Conservation (phyloP, 78 protist species). For the Trichosphaerium sp. region DNA sequence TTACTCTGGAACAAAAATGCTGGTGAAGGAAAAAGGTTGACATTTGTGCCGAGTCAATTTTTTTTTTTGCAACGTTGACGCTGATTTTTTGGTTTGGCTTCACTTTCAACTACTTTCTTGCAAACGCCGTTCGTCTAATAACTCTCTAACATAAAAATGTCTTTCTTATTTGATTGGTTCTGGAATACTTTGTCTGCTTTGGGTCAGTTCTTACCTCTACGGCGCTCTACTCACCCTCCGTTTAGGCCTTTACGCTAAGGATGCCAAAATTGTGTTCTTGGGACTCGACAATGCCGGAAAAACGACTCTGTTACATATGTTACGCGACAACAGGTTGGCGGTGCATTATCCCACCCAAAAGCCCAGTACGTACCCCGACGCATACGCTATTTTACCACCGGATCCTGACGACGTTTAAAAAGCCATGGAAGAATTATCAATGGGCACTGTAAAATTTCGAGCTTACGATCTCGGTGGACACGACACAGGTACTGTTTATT, state of each 20-base stretch:
- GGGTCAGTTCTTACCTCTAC: not conserved
- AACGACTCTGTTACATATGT: slow-evolving; percentile 95
- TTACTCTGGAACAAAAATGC: too few relatives aligned
- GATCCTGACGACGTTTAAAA: not conserved
- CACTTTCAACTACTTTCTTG: too few relatives aligned
- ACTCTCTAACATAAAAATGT: too few relatives aligned
- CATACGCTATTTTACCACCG: not conserved
- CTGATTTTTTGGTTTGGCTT: too few relatives aligned
- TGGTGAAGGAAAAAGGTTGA: too few relatives aligned
- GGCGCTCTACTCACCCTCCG: not conserved
- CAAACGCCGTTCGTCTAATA: too few relatives aligned
- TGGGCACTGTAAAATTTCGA: slow-evolving; percentile 80
- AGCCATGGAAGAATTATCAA: slow-evolving; percentile 87
- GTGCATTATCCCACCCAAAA: slow-evolving; percentile 81
- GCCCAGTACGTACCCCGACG: slow-evolving; percentile 65
- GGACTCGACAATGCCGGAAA: slow-evolving; percentile 99
- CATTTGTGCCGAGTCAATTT: too few relatives aligned
- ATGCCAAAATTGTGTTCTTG: slow-evolving; percentile 94
- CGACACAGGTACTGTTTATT: slow-evolving; percentile 23
- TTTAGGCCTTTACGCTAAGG: slow-evolving; percentile 81
- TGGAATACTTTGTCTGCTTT: slow-evolving; percentile 34
- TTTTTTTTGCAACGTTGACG: too few relatives aligned
- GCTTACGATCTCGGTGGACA: slow-evolving; percentile 98
- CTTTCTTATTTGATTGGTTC: slow-evolving; percentile 45
- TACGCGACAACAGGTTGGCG: slow-evolving; percentile 78